Percentiles rank a stretch among this genome's conserved stretches.
These are phyloP conservation scores for Carpinus fangiana DNA, from an alignment of 306 rosid species.

Conservation along the genomic window DNA sequence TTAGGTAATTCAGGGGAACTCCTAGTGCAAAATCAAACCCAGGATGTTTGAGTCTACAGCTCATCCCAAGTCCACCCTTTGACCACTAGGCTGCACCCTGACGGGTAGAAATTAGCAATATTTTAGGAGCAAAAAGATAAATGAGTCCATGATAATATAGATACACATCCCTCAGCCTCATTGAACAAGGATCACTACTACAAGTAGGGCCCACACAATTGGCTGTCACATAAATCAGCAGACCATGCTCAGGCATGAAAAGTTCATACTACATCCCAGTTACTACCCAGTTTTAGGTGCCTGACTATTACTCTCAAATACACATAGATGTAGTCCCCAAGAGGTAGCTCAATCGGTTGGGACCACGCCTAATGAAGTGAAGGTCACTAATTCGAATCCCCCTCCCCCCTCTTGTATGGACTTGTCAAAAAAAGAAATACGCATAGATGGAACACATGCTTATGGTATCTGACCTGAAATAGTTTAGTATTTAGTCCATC, in stretches of 20 bases:
- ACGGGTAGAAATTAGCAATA: neutral
- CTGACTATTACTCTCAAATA: neutral
- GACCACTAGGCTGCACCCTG: no score
- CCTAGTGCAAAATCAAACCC: no score
- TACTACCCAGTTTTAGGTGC: neutral
- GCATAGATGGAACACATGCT: neutral
- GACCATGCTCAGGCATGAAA: neutral
- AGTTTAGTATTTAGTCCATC: conserved; percentile 34
- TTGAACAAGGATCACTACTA: neutral
- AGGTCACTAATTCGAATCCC: no score
- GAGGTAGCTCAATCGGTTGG: no score
- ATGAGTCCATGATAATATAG: neutral
- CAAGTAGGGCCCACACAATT: neutral
- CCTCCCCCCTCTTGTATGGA: no score
- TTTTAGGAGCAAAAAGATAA: neutral
- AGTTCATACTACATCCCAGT: neutral
- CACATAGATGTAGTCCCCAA: no score
- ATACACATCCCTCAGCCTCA: neutral
- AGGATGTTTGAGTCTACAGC: no score
- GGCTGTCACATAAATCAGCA: neutral
- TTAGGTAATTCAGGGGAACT: no score
- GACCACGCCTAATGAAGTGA: no score
- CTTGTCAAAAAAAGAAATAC: neutral
- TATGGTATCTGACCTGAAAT: conserved; percentile 31
- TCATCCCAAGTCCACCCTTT: no score